phyloP scores from a whole-genome alignment of 148 eudicot species.

The Persicaria tinctoria region DNA sequence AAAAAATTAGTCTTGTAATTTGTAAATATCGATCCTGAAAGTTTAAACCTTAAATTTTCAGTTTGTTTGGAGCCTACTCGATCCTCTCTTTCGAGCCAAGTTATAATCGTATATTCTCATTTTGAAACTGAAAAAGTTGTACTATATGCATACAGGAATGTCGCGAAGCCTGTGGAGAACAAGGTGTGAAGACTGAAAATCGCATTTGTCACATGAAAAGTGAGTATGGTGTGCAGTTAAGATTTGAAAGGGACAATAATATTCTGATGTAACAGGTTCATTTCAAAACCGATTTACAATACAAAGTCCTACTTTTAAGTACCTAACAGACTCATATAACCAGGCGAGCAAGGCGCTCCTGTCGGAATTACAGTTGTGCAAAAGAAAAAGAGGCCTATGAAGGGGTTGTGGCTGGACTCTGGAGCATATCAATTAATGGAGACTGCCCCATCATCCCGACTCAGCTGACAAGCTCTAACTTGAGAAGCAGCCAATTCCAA shows the following conservation, averaged over 20 bases:
- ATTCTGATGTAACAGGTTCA: constrained; percentile 95
- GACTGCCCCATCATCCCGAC: background rate
- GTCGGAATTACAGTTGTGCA: constrained; percentile 10
- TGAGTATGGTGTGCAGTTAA: constrained; percentile 84
- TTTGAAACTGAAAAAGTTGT: background rate
- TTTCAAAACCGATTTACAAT: background rate
- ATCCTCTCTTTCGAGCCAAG: too few species aligned
- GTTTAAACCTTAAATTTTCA: too few species aligned
- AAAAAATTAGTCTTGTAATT: too few species aligned
- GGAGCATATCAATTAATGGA: constrained; percentile 8
- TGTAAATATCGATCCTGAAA: too few species aligned
- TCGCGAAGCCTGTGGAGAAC: constrained; percentile 97
- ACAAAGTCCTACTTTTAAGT: background rate
- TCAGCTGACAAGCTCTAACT: background rate
- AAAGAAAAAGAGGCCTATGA: constrained; percentile 3
- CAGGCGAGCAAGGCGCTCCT: constrained; percentile 6
- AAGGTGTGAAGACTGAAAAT: constrained; percentile 94
- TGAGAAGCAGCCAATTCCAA: constrained; percentile 12
- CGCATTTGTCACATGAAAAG: constrained; percentile 73
- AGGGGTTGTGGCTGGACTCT: constrained; percentile 6
- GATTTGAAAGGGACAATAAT: constrained; percentile 96
- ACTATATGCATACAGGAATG: constrained; percentile 49
- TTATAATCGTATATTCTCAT: background rate
- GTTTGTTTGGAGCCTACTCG: too few species aligned
- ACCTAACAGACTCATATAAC: background rate